Evolutionary conservation across 73 alveolate species (phyloP), one percentile per base, ranked within the genome.

Genomic region (Paramecium pentaurelia): DNA sequence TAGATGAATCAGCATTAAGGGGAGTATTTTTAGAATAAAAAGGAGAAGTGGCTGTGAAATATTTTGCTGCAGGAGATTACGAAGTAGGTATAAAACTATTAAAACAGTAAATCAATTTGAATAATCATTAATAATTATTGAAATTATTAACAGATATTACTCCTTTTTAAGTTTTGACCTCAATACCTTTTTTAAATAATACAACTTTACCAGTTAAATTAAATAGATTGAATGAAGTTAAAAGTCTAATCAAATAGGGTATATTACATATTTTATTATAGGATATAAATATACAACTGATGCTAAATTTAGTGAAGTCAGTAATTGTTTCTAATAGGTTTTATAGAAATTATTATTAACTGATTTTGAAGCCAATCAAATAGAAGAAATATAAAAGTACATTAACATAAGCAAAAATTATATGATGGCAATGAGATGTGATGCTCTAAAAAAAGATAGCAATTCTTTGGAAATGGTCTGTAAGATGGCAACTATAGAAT

Each of bases 371-470:
- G 25, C 8, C 3, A 20, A 20, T 8, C 32, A 80, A 32, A 34
- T 32, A 20, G 71, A 80, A 1, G 71, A 80, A 80, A 16, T 47
- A 2, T 3, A 40, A 28, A 45, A 80, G 22, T 45, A 60, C 18
- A 70, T 73, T 22, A 38, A 40, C 12, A 71, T 89, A 5, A 47
- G 92, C 38, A 71, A 36, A 9, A 89, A 89, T 38, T 89, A 89
- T 51, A 30, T 89, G 47, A 40, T 89, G 20, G 94, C 94, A 3
- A 89, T 89, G 94, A 70, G 88, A 44, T 89, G 94, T 28, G 94
- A 89, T 8, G 9, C 71, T 27, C 7, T 47, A 16, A 71, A 89
- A 38, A 60, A 89, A 25, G 85, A 22, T 1, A 30, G 60, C 2
- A 71, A 64, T 22, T 59, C 88, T 7, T 87, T 89, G 34, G 94